A percentile compares a stretch with the other conserved stretches of the same genome.
phyloP scores from a whole-genome alignment of 192 early-diverging fungal species.

The Coemansia pectinata region DNA sequence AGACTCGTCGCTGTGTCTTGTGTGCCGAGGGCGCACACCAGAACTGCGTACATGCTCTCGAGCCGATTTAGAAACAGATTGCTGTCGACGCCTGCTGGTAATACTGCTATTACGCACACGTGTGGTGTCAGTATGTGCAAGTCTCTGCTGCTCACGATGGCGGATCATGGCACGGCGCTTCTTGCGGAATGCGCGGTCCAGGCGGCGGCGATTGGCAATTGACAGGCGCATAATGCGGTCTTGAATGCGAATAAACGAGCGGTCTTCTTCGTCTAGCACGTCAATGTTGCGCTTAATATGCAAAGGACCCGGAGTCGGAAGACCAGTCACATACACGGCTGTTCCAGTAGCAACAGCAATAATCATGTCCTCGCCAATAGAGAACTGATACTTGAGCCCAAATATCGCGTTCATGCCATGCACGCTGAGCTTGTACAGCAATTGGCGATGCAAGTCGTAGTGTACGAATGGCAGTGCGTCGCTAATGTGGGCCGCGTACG shows the following conservation, averaged over 20 bases:
- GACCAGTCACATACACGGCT: conserved; percentile 65
- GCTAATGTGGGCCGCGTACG: conserved; percentile 66
- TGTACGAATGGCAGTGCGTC: conserved; percentile 81
- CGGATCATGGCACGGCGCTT: conserved; percentile 29
- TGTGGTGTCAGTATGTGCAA: conserved; percentile 8
- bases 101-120: neutral
- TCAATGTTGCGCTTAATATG: conserved; percentile 74
- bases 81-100: neutral
- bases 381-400: conserved; percentile 59
- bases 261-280: conserved; percentile 73
- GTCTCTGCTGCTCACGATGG: conserved; percentile 21
- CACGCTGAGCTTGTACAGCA: conserved; percentile 77
- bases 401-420: conserved; percentile 79
- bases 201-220: conserved; percentile 62
- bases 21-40: neutral
- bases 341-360: conserved; percentile 75
- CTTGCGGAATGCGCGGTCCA: conserved; percentile 58
- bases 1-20: neutral
- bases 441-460: conserved; percentile 80
- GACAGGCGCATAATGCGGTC: conserved; percentile 64
- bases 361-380: conserved; percentile 58
- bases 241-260: conserved; percentile 68
- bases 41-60: neutral
- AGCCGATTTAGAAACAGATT: conserved; percentile 15
- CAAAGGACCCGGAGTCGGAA: conserved; percentile 69